Conservation (phyloP, 1,284 basidiomycete genomes). For the Rhizoctonia solani region DNA sequence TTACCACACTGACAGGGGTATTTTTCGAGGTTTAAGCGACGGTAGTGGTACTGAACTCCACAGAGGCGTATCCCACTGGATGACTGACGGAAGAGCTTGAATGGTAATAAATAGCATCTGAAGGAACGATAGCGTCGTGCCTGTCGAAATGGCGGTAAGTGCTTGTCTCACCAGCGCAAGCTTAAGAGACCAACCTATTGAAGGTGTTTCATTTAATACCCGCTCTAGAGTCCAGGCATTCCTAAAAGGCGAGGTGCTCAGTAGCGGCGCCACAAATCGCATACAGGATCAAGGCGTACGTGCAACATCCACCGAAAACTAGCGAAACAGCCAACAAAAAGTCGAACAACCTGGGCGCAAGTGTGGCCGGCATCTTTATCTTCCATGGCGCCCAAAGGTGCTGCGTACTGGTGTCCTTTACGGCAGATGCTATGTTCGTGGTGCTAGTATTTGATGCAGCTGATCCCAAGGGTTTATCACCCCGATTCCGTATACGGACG, state of each 20-base stretch:
- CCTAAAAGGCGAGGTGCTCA: constrained; percentile 45
- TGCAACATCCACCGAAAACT: constrained; percentile 81
- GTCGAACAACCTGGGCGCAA: constrained; percentile 41
- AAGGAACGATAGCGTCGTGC: constrained; percentile 81
- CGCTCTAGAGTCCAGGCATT: constrained; percentile 74
- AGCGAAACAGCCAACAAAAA: constrained; percentile 53
- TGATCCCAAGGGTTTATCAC: background rate
- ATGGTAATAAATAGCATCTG: constrained; percentile 80
- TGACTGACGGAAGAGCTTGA: constrained; percentile 62
- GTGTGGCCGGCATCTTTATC: background rate
- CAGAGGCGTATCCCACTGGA: constrained; percentile 44
- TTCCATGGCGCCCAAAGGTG: no score
- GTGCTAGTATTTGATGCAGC: no score
- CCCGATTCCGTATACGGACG: background rate
- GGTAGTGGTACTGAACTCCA: constrained; percentile 48
- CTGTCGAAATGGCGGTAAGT: constrained; percentile 47
- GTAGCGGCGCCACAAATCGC: no score
- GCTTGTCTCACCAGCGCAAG: constrained; percentile 39
- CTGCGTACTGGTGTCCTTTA: no score
- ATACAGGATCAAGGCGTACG: constrained; percentile 52
- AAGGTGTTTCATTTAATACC: constrained; percentile 68
- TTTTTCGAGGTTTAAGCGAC: constrained; percentile 62
- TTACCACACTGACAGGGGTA: constrained; percentile 74
- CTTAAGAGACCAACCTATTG: constrained; percentile 55
- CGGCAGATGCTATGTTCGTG: no score